A percentile compares a stretch with the other conserved stretches of the same genome.
These are phyloP conservation scores for Scopulariopsis brevicaulis DNA, from an alignment of 2,329 filamentous ascomycete species.

Conservation along the genomic window DNA sequence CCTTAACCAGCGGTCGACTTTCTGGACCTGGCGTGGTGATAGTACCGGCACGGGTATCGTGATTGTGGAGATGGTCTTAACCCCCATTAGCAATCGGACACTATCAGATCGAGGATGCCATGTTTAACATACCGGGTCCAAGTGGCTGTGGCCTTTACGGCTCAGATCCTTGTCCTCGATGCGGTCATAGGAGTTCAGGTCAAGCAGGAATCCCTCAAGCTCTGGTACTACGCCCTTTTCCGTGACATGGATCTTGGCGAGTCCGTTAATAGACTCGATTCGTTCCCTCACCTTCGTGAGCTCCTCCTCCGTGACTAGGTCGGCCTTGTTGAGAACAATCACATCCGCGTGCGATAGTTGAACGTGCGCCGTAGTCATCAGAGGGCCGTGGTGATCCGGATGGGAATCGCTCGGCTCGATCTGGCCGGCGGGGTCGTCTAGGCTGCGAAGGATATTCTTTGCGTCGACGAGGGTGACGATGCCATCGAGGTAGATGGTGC, in stretches of 20 bases:
- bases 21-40: constrained; percentile 39
- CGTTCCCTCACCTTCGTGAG: constrained; percentile 58
- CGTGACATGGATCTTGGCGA: constrained; percentile 77
- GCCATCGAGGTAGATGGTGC: constrained; percentile 91
- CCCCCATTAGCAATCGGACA: constrained; percentile 9
- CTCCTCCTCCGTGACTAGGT: constrained; percentile 63
- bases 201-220: constrained; percentile 76
- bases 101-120: background rate
- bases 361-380: constrained; percentile 85
- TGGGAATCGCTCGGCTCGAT: constrained; percentile 39
- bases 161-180: constrained; percentile 62
- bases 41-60: constrained; percentile 58
- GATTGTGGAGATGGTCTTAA: constrained; percentile 72
- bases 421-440: constrained; percentile 59
- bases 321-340: constrained; percentile 85
- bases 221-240: constrained; percentile 68
- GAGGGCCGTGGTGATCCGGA: constrained; percentile 44
- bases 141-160: constrained; percentile 74
- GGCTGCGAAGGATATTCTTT: constrained; percentile 73
- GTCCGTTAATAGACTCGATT: constrained; percentile 75
- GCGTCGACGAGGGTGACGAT: constrained; percentile 95
- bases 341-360: constrained; percentile 97
- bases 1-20: constrained; percentile 72
- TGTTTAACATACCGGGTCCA: constrained; percentile 59
- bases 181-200: constrained; percentile 85